These are phyloP conservation scores for Trichoderma asperelloides DNA, from an alignment of 495 filamentous ascomycete genomes.

Conservation along the genomic window DNA sequence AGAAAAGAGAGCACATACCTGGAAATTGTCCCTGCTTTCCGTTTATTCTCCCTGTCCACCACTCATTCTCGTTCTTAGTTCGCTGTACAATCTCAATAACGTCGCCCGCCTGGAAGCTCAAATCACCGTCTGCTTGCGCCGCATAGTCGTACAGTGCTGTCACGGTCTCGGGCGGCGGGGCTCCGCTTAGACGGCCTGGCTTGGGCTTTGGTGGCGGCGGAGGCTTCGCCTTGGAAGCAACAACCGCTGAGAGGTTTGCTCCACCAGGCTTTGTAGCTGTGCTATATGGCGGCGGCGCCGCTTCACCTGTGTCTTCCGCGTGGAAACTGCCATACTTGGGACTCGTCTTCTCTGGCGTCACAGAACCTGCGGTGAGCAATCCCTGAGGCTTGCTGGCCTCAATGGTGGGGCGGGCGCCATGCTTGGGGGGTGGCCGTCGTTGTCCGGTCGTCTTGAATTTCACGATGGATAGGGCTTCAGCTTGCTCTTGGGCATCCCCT, in stretches of 20 bases:
- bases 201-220: constrained; percentile 90
- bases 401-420: constrained; percentile 35
- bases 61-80: constrained; percentile 86
- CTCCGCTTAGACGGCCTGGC: constrained; percentile 61
- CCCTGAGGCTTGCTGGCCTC: constrained; percentile 31
- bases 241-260: constrained; percentile 48
- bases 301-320: neutral
- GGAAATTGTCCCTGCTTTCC: constrained; percentile 88
- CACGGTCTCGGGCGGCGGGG: constrained; percentile 58
- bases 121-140: constrained; percentile 87
- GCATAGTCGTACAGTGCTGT: constrained; percentile 92
- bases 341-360: constrained; percentile 9
- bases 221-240: constrained; percentile 62
- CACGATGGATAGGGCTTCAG: constrained; percentile 73
- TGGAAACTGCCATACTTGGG: constrained; percentile 4
- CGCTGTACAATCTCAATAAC: constrained; percentile 77
- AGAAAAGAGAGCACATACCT: constrained; percentile 46
- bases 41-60: constrained; percentile 79
- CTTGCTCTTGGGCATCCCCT: constrained; percentile 72
- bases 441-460: constrained; percentile 80
- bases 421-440: constrained; percentile 41
- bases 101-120: constrained; percentile 86
- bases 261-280: constrained; percentile 41
- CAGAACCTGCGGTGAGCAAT: constrained; percentile 18
- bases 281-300: constrained; percentile 53